These are phyloP conservation scores for Alternaria conjuncta DNA, from an alignment of 2,329 filamentous ascomycete species.

Conservation along the genomic window DNA sequence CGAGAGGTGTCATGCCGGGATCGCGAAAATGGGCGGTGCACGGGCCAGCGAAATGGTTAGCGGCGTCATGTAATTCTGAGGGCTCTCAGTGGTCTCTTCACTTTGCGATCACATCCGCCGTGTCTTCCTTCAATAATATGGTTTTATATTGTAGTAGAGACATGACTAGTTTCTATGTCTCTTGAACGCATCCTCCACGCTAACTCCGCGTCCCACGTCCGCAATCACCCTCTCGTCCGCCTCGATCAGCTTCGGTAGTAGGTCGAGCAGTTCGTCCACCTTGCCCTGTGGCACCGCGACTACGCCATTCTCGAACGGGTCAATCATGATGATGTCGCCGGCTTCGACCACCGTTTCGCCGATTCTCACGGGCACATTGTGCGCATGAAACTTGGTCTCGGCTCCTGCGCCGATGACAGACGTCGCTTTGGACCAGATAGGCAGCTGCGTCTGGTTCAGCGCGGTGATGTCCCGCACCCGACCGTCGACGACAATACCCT, in stretches of 20 bases:
- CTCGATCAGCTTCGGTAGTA: slow-evolving; percentile 57
- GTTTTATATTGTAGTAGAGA: background rate
- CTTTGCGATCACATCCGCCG: background rate
- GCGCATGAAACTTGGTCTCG: slow-evolving; percentile 63
- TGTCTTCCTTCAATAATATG: background rate
- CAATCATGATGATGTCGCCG: slow-evolving; percentile 73
- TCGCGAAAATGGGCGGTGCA: slow-evolving; percentile 30
- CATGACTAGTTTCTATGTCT: slow-evolving; percentile 51
- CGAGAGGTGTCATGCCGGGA: slow-evolving; percentile 23
- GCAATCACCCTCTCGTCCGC: slow-evolving; percentile 56
- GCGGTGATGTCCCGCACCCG: slow-evolving; percentile 71
- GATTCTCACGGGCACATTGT: slow-evolving; percentile 51
- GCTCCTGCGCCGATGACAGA: slow-evolving; percentile 66
- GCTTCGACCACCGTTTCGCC: slow-evolving; percentile 46
- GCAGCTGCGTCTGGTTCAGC: slow-evolving; percentile 61
- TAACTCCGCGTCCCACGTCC: slow-evolving; percentile 68
- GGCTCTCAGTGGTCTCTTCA: slow-evolving; percentile 24
- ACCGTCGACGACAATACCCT: slow-evolving; percentile 71
- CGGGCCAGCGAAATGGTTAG: slow-evolving; percentile 21
- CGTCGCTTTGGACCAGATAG: slow-evolving; percentile 64
- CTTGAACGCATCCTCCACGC: slow-evolving; percentile 71
- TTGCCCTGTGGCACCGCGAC: slow-evolving; percentile 70
- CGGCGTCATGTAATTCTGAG: slow-evolving; percentile 31
- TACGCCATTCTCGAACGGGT: slow-evolving; percentile 69
- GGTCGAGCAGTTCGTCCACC: slow-evolving; percentile 64